Conservation (phyloP, 192 early-diverging fungal genomes). For the Oehlia diaphana region DNA sequence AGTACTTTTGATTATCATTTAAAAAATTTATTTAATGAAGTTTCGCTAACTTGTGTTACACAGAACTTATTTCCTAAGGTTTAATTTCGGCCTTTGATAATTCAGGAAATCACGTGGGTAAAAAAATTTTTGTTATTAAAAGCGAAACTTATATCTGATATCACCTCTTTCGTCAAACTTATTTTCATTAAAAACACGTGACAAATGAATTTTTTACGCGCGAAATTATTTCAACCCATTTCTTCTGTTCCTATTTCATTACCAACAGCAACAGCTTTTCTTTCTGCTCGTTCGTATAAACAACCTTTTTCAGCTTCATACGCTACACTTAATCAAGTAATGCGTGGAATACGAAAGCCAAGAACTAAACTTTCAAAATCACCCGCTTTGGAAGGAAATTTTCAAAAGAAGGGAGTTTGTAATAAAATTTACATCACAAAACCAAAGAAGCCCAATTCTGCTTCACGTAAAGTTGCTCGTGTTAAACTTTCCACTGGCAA, state of each 20-base stretch:
- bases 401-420: conserved; percentile 92
- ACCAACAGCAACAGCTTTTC: too few species aligned
- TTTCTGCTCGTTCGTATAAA: neutral
- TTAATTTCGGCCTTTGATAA: too few species aligned
- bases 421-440: conserved; percentile 94
- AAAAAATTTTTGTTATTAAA: too few species aligned
- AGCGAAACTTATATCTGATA: too few species aligned
- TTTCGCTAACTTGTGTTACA: too few species aligned
- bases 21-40: too few species aligned
- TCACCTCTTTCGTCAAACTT: too few species aligned
- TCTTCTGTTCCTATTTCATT: too few species aligned
- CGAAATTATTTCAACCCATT: neutral
- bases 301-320: conserved; percentile 5
- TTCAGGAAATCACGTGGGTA: too few species aligned
- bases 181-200: neutral
- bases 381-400: conserved; percentile 83
- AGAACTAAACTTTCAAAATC: conserved; percentile 65
- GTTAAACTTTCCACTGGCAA: conserved; percentile 93
- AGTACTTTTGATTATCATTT: too few species aligned
- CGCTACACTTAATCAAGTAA: conserved; percentile 93
- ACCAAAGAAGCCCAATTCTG: conserved; percentile 99
- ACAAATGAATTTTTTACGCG: neutral
- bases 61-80: too few species aligned
- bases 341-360: conserved; percentile 78
- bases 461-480: conserved; percentile 88